Percentiles rank a stretch among this genome's conserved stretches.
phyloP scores from a whole-genome alignment of 257 asterid genomes.

The Sherardia arvensis region DNA sequence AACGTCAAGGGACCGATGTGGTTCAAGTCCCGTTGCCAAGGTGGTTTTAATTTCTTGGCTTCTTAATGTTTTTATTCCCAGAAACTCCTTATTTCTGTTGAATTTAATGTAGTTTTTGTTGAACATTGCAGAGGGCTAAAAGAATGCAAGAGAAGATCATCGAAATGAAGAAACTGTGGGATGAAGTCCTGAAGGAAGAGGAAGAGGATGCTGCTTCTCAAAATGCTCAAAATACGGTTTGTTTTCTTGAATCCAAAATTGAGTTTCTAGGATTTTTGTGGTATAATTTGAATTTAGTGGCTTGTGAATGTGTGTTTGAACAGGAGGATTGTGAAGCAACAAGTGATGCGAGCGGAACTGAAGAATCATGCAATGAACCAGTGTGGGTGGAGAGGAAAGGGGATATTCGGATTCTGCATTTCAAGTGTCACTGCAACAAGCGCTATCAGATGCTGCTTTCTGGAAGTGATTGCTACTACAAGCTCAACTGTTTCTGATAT shows the following conservation, averaged over 20 bases:
- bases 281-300: neutral
- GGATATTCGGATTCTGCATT: constrained; percentile 15
- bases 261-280: neutral
- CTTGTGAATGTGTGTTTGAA: neutral
- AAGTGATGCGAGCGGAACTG: constrained; percentile 1
- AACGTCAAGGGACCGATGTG: neutral
- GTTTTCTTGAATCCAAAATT: neutral
- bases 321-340: constrained; percentile 1
- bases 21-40: neutral
- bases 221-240: constrained; percentile 8
- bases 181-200: constrained; percentile 11
- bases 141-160: constrained; percentile 1
- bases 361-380: constrained; percentile 7
- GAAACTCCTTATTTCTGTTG: neutral
- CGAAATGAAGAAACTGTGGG: constrained; percentile 13
- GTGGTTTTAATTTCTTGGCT: constrained; percentile 3
- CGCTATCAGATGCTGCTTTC: constrained; percentile 20
- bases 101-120: neutral
- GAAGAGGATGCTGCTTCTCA: constrained; percentile 14
- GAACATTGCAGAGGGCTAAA: constrained; percentile 7
- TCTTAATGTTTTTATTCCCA: neutral
- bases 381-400: constrained; percentile 21
- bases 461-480: constrained; percentile 21
- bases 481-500: constrained; percentile 2
- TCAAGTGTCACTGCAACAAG: constrained; percentile 19